Conservation (phyloP, 2,329 filamentous ascomycete species). For the Epichloe uncinata region DNA sequence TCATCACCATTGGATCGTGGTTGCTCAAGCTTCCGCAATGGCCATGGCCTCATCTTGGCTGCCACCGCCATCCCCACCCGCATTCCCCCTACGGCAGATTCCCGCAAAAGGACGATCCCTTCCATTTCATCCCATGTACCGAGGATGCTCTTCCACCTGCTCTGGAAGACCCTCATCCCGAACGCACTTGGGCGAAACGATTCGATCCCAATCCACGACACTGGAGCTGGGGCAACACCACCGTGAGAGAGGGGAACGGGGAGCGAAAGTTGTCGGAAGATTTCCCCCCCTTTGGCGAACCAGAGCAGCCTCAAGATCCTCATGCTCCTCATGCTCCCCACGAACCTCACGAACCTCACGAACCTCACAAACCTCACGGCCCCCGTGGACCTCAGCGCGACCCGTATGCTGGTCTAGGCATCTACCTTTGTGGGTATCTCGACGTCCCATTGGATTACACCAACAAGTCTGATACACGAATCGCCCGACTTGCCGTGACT, state of each 20-base stretch:
- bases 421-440: slow-evolving; percentile 35
- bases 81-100: slow-evolving; percentile 16
- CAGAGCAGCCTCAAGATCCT: not conserved
- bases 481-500: slow-evolving; percentile 33
- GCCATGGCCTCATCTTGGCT: slow-evolving; percentile 4
- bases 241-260: not conserved
- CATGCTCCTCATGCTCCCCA: not conserved
- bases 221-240: slow-evolving; percentile 32
- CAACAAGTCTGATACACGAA: slow-evolving; percentile 28
- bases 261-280: not conserved
- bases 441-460: slow-evolving; percentile 35
- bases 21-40: not conserved
- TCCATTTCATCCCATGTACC: slow-evolving; percentile 35
- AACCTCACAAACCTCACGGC: not conserved
- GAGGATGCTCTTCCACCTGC: slow-evolving; percentile 24
- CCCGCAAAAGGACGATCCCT: slow-evolving; percentile 28
- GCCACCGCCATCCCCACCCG: slow-evolving; percentile 3
- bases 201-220: slow-evolving; percentile 30
- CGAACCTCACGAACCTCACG: not conserved
- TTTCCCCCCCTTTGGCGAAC: not conserved
- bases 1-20: slow-evolving; percentile 1
- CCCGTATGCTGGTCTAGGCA: slow-evolving; percentile 25
- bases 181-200: slow-evolving; percentile 24
- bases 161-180: slow-evolving; percentile 25
- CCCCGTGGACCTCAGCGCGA: slow-evolving; percentile 10